A percentile compares a stretch with the other conserved stretches of the same genome.
Evolutionary conservation across 176 grass and related monocot species (phyloP).

Genomic region (Areca catechu): DNA sequence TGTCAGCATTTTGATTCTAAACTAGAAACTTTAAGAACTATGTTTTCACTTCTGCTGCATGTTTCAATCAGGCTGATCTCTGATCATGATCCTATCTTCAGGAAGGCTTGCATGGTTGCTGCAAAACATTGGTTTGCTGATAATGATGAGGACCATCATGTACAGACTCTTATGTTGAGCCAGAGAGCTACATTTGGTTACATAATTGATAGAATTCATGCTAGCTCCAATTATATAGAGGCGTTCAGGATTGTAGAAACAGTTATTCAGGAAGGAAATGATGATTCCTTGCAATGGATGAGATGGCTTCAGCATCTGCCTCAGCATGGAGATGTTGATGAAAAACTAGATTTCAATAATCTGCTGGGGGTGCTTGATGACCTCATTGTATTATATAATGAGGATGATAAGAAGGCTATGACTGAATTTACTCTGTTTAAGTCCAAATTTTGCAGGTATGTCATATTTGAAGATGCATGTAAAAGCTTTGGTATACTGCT

Average conservation of each 20-base stretch:
- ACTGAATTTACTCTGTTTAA: conserved; percentile 24
- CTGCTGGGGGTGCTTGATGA: conserved; percentile 22
- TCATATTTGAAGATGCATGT: conserved; percentile 38
- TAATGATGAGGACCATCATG: neutral
- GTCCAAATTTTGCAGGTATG: conserved; percentile 36
- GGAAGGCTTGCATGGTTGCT: conserved; percentile 61
- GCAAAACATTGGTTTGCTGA: conserved; percentile 25
- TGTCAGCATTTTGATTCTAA: neutral
- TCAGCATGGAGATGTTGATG: conserved; percentile 1
- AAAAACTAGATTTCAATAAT: conserved; percentile 39
- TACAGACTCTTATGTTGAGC: conserved; percentile 3
- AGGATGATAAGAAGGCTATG: conserved; percentile 7
- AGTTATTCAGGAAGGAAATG: conserved; percentile 22
- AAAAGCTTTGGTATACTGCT: conserved; percentile 31
- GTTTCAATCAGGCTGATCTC: conserved; percentile 61
- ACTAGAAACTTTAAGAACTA: conserved; percentile 8
- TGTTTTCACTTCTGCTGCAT: conserved; percentile 48
- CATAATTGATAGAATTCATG: conserved; percentile 31
- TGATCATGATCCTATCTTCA: conserved; percentile 21
- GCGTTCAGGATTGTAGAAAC: conserved; percentile 23
- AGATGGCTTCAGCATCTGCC: conserved; percentile 57
- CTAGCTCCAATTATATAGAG: conserved; percentile 24
- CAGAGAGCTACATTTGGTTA: conserved; percentile 44
- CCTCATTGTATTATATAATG: conserved; percentile 19
- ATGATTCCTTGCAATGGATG: conserved; percentile 62